Percentiles rank a stretch among this genome's conserved stretches.
These are phyloP conservation scores for Lactarius hatsudake DNA, from an alignment of 768 basidiomycete species.

Conservation along the genomic window DNA sequence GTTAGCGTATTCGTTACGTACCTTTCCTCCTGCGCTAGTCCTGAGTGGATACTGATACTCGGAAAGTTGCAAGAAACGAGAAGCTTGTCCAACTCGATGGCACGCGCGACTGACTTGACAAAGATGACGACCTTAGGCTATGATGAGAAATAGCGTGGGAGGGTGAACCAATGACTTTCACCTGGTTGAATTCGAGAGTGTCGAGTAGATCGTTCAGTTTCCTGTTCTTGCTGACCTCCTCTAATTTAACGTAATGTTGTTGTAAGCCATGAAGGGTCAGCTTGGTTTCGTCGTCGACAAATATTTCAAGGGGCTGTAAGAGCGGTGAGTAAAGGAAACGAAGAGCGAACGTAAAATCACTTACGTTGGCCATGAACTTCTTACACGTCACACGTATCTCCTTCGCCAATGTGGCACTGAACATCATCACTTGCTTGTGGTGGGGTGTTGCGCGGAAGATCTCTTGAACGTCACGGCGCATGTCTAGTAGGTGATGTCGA, in stretches of 20 bases:
- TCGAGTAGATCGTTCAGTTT: conserved; percentile 96
- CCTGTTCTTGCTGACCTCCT: conserved; percentile 93
- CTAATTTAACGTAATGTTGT: conserved; percentile 97
- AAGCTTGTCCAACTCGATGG: conserved; percentile 93
- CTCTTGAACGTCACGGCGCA: conserved; percentile 99
- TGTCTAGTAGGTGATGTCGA: conserved; percentile 84
- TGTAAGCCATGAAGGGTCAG: conserved; percentile 96
- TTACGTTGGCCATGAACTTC: conserved; percentile 98
- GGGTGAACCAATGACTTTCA: conserved; percentile 34
- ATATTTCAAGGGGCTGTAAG: conserved; percentile 92
- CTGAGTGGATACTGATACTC: conserved; percentile 95
- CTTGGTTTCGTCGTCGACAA: conserved; percentile 99
- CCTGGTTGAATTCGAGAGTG: conserved; percentile 97
- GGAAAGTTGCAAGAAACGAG: conserved; percentile 98
- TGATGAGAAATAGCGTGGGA: not conserved
- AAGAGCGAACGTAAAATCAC: conserved; percentile 35
- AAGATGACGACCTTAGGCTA: conserved; percentile 91
- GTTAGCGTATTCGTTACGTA: conserved; percentile 39
- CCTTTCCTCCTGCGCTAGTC: conserved; percentile 94
- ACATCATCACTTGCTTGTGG: conserved; percentile 99
- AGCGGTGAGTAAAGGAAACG: conserved; percentile 12
- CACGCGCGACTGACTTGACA: conserved; percentile 96
- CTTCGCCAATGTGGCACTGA: conserved; percentile 96
- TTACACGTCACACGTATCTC: conserved; percentile 98
- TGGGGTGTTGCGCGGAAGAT: conserved; percentile 98